Evolutionary conservation across 2,329 filamentous ascomycete species (phyloP).

Genomic region (Fusarium continuum): DNA sequence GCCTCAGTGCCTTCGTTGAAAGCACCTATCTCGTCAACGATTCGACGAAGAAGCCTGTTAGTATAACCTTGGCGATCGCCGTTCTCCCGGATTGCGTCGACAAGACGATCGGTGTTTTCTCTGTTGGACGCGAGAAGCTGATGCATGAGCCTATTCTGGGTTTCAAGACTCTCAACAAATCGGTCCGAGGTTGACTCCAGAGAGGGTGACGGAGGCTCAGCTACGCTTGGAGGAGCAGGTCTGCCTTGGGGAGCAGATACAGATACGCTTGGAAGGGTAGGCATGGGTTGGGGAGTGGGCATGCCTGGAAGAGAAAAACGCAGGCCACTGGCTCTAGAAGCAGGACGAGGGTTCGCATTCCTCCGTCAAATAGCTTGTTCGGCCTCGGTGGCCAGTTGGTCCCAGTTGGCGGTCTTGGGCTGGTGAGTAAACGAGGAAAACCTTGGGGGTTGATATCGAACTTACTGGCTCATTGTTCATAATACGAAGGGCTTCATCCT

Average conservation of each 20-base stretch:
- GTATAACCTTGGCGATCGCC: background rate
- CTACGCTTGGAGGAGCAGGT: background rate
- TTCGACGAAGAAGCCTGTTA: background rate
- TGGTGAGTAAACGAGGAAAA: background rate
- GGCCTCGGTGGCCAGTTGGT: background rate
- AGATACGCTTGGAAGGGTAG: too few species aligned
- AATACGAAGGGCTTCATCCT: background rate
- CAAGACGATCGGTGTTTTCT: background rate
- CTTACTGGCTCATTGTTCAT: background rate
- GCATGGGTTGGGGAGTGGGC: too few species aligned
- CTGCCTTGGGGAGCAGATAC: background rate
- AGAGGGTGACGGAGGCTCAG: background rate
- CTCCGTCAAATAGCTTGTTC: background rate
- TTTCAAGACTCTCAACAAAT: background rate
- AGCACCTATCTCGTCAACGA: background rate
- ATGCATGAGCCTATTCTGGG: background rate
- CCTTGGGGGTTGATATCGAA: background rate
- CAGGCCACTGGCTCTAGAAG: background rate
- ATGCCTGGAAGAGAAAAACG: background rate
- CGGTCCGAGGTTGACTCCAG: background rate
- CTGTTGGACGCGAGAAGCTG: background rate
- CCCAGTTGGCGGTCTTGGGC: background rate
- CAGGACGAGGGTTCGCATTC: background rate
- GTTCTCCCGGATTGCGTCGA: background rate
- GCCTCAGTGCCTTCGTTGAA: background rate